Base-by-base conservation (phyloP, 179 eudicot species). In the Sideroxylon spinosum region DNA sequence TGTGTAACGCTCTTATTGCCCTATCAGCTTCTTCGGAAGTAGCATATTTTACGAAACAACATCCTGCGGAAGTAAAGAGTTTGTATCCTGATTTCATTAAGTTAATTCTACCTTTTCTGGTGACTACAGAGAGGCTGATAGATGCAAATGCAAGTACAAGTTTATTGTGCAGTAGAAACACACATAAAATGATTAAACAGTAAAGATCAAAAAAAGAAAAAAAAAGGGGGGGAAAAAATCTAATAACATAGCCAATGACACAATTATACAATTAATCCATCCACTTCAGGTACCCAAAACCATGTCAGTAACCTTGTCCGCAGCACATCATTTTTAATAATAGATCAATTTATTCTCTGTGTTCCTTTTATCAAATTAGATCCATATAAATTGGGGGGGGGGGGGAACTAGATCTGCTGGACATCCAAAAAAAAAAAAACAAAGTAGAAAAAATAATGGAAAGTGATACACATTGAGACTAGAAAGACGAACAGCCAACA, bases 31-130 rank as follows among this genome's bases (percentile, higher is more conserved):
- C 99, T 81, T 88, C 94, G 62, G 97, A 86, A 81, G 94, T 90
- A 80, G 91, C 93, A 83, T 93, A 95, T 85, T 95, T 95, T 71
- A 95, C 84, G 67, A 95, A 95, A 86, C 99, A 95, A 84, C 99
- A 95, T 79, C 99, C 99, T 93, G 99, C 93, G 88, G 81, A 86
- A 76, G 82, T 37, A 80, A 84, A 88, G 61, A 80, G 74, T 88
- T 78, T 71, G 79, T 78, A 81, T 76, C 83, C 66, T 83, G 76
- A 57, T 84, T 80, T 69, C 68, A 81, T 76, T 49, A 79, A 28
- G 68, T 67, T 29, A 65, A 50, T 49, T 68, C 71, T 61, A 44
- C 53, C 76, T 71, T 74, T 23, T 22, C 37, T 11, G 59, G 46
- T n/a, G 52, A 60, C 19, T n/a, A 32, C 44, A 37, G 44, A 70